A percentile compares a stretch with the other conserved stretches of the same genome.
Conservation (phyloP, 768 basidiomycete species). For the Russula vinacea region DNA sequence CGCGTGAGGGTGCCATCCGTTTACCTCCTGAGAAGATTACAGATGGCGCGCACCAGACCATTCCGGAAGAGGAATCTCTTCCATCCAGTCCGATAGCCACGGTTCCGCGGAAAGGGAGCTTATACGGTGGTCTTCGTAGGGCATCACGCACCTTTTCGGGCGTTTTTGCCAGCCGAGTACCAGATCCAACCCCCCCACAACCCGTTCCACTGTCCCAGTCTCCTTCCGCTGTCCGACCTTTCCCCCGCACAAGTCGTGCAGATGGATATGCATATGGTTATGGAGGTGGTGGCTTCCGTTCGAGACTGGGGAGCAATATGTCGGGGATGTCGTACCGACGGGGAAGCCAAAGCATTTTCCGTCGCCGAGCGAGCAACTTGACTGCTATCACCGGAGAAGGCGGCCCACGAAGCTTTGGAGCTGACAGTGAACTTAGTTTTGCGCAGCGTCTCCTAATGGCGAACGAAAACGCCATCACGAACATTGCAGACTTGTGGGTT, state of each 20-base stretch:
- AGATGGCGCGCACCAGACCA: slow-evolving; percentile 42
- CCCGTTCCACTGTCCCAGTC: slow-evolving; percentile 39
- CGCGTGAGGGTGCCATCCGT: slow-evolving; percentile 79
- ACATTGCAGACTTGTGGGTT: slow-evolving; percentile 96
- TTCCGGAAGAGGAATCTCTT: slow-evolving; percentile 61
- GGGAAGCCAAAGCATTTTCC: slow-evolving; percentile 53
- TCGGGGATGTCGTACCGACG: slow-evolving; percentile 41
- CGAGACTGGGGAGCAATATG: slow-evolving; percentile 24
- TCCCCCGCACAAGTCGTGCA: slow-evolving; percentile 52
- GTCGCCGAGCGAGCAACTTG: slow-evolving; percentile 48
- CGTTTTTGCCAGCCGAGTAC: slow-evolving; percentile 54
- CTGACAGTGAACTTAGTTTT: slow-evolving; percentile 68
- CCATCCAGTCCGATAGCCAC: slow-evolving; percentile 45
- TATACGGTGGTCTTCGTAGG: slow-evolving; percentile 35
- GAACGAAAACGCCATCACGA: slow-evolving; percentile 92
- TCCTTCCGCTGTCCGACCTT: slow-evolving; percentile 47
- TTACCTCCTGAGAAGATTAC: slow-evolving; percentile 71
- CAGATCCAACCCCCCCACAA: slow-evolving; percentile 39
- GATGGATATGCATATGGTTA: slow-evolving; percentile 85
- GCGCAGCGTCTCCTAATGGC: slow-evolving; percentile 87
- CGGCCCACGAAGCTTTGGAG: slow-evolving; percentile 40
- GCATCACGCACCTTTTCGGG: slow-evolving; percentile 51
- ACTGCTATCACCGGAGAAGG: slow-evolving; percentile 38
- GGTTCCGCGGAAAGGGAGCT: slow-evolving; percentile 15
- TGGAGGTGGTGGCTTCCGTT: slow-evolving; percentile 37